Base-by-base conservation (phyloP, 2,329 filamentous ascomycete species). In the Aspergillus melleus region DNA sequence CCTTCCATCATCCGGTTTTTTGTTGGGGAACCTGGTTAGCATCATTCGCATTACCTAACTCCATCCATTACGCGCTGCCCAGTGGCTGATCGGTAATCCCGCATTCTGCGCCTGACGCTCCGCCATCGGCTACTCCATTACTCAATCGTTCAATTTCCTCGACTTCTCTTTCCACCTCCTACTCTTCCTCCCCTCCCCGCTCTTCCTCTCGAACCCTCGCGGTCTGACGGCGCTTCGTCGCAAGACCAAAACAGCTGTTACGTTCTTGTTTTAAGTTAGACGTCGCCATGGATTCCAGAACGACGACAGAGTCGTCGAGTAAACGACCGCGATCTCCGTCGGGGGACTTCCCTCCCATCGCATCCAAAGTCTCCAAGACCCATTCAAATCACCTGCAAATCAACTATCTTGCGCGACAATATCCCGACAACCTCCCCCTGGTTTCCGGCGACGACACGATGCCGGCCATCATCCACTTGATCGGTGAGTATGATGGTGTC, bases 401-500 rank as follows among this genome's bases (percentile, higher is more conserved):
- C 77, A 88, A 89, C 74, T 89, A 89, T 66, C 84, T 89, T 56
- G 86, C 85, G 54, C 81, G 86, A 47, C 86, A 88, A 62, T 84
- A 84, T 66, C 79, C 83, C 39, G 83, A 86, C 44, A 86, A 87
- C 68, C 79, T 89, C 26, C 86, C 86, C 36, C 79, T 88, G 20
- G 83, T 88, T 63, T 85, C 81, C 59, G 81, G 82, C 64, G 83
- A 88, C 57, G 90, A 93, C 69, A 89, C 86, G 11, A 89, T 96
- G 69, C 84, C 86, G 12, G 88, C 90, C 66, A 86, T 95, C 57
- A 77, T 95, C 51, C 81, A 85, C 46, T 82, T 93, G 62, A 85
- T 96, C 60, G 84, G 84, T 70, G 88, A 92, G 67, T 96, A 96
- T 76, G 91, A 93, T 84, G 91, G 88, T 64, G 90, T 95, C 16